Percentiles rank a stretch among this genome's conserved stretches.
These are phyloP conservation scores for Vachellia pachyceras DNA, from an alignment of 306 rosid genomes.

Conservation along the genomic window DNA sequence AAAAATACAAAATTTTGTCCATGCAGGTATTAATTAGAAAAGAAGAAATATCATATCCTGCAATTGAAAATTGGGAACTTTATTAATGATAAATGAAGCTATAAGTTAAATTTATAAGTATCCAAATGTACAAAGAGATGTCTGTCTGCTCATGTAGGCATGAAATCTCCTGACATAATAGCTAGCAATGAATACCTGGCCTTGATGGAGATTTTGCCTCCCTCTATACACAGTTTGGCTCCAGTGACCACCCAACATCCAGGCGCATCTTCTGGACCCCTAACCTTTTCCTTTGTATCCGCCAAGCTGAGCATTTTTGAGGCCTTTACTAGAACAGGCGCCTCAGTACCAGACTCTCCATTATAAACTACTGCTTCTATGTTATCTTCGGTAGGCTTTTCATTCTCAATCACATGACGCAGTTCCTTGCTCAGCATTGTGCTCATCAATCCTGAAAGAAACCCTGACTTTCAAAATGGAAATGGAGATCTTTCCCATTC, in stretches of 20 bases:
- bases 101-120: not conserved
- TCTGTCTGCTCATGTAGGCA: constrained; percentile 11
- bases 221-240: constrained; percentile 62
- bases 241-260: constrained; percentile 80
- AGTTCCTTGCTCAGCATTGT: constrained; percentile 61
- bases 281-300: constrained; percentile 58
- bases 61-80: not conserved
- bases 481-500: constrained; percentile 64
- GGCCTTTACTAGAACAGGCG: constrained; percentile 54
- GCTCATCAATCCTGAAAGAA: constrained; percentile 60
- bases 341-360: constrained; percentile 42
- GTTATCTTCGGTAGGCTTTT: constrained; percentile 49
- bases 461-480: constrained; percentile 57
- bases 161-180: constrained; percentile 46
- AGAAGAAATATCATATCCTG: not conserved
- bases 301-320: constrained; percentile 59
- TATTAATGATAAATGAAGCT: not conserved
- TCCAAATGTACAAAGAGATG: not conserved
- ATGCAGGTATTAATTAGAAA: not conserved
- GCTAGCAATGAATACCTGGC: constrained; percentile 63
- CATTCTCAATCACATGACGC: constrained; percentile 38
- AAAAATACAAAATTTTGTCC: not conserved
- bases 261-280: constrained; percentile 68
- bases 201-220: constrained; percentile 61
- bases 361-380: constrained; percentile 50